Evolutionary conservation across 192 early-diverging fungal genomes (phyloP).

Genomic region (Powellomyces hirtus): DNA sequence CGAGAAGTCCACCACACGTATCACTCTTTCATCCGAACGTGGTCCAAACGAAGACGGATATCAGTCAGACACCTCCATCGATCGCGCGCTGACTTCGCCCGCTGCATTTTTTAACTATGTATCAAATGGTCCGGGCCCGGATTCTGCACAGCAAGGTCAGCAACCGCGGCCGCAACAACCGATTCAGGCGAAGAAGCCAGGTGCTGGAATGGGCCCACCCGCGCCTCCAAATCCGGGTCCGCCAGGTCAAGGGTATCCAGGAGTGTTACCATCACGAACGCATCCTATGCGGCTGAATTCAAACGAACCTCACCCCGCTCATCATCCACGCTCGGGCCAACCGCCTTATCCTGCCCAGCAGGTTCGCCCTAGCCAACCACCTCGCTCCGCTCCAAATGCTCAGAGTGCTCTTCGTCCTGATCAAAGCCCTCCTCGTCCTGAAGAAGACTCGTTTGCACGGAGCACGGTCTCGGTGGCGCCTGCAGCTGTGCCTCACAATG

Average conservation of each 20-base stretch:
- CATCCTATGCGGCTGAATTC: slow-evolving; percentile 7
- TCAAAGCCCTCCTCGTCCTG: too few species aligned
- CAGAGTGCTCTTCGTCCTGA: too few species aligned
- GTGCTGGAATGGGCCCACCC: too few species aligned
- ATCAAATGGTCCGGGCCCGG: neutral
- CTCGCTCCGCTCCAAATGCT: too few species aligned
- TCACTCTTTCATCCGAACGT: slow-evolving; percentile 15
- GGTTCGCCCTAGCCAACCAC: too few species aligned
- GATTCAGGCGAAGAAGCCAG: neutral
- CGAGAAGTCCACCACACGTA: slow-evolving; percentile 15
- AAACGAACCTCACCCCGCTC: too few species aligned
- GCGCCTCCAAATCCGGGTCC: too few species aligned
- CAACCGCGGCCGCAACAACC: neutral
- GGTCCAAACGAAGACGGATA: slow-evolving; percentile 1
- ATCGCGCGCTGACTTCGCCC: neutral
- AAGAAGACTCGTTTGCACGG: too few species aligned
- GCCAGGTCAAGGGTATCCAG: neutral
- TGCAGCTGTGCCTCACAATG: neutral
- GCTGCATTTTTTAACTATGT: slow-evolving; percentile 3
- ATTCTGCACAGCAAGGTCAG: neutral
- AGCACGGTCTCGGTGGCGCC: too few species aligned
- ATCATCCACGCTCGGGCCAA: too few species aligned
- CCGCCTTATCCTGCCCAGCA: too few species aligned
- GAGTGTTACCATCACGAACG: slow-evolving; percentile 3
- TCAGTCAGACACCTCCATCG: neutral